A percentile compares a stretch with the other conserved stretches of the same genome.
These are phyloP conservation scores for Cladophialophora psammophila DNA, from an alignment of 2,329 filamentous ascomycete genomes.

Conservation along the genomic window DNA sequence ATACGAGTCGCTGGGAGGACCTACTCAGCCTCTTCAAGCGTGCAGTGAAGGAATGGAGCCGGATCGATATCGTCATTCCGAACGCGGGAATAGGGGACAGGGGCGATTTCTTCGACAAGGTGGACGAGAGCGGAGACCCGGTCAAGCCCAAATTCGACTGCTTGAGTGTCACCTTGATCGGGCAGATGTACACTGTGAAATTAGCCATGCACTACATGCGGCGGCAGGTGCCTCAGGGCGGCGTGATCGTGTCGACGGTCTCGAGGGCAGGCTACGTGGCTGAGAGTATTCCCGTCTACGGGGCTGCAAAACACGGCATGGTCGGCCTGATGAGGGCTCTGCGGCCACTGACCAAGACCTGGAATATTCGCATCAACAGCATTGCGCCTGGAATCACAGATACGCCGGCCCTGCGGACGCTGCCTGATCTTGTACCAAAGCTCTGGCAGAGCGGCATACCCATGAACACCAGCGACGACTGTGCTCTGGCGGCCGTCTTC, in stretches of 20 bases:
- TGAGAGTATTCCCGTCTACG: neutral
- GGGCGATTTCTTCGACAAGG: slow-evolving; percentile 5
- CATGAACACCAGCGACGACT: slow-evolving; percentile 5
- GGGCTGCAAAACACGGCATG: neutral
- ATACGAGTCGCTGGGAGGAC: neutral
- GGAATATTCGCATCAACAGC: slow-evolving; percentile 13
- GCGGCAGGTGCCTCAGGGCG: neutral
- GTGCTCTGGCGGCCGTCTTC: neutral
- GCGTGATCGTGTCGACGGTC: neutral
- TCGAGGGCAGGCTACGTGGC: neutral
- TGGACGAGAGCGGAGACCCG: neutral
- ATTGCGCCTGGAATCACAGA: slow-evolving; percentile 6
- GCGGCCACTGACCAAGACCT: neutral
- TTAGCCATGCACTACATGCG: slow-evolving; percentile 4
- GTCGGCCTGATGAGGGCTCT: neutral
- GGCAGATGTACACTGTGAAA: slow-evolving; percentile 5
- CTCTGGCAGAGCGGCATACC: neutral
- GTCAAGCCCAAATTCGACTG: neutral
- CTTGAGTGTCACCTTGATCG: neutral
- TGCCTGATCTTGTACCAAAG: neutral
- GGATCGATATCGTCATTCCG: slow-evolving; percentile 1
- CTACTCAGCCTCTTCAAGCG: neutral
- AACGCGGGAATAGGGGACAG: slow-evolving; percentile 2
- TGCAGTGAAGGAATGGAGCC: neutral
- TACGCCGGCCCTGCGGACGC: neutral